A percentile compares a stretch with the other conserved stretches of the same genome.
phyloP scores from a whole-genome alignment of 306 rosid species.

The Castanospermum australe region DNA sequence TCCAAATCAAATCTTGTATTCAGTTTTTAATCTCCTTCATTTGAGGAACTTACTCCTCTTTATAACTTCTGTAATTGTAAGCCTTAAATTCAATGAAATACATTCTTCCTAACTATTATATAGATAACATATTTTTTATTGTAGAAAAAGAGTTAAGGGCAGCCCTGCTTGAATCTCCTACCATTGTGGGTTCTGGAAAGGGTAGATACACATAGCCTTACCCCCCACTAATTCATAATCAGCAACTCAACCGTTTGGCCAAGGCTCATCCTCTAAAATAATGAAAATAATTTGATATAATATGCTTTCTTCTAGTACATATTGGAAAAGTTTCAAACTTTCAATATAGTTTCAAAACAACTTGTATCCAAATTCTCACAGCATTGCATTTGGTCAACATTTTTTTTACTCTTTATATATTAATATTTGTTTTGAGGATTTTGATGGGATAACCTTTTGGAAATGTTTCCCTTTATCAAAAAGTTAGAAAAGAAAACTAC shows the following conservation, averaged over 20 bases:
- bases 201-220: neutral
- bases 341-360: neutral
- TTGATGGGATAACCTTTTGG: neutral
- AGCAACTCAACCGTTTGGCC: neutral
- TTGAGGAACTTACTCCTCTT: too few species aligned
- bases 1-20: too few species aligned
- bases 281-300: neutral
- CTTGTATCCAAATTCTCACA: neutral
- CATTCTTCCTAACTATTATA: too few species aligned
- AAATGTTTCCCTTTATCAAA: constrained; percentile 5
- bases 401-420: neutral
- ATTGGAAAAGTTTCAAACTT: neutral
- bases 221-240: neutral
- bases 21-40: too few species aligned
- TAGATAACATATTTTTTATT: too few species aligned
- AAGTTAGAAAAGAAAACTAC: neutral
- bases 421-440: neutral
- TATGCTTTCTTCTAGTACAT: neutral
- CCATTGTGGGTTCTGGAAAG: too few species aligned
- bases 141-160: neutral
- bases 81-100: too few species aligned
- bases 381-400: neutral
- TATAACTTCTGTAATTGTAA: too few species aligned
- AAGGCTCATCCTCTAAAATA: neutral
- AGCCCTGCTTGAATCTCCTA: neutral